phyloP scores from a whole-genome alignment of 805 yeast species.

The Hanseniaspora vineae region DNA sequence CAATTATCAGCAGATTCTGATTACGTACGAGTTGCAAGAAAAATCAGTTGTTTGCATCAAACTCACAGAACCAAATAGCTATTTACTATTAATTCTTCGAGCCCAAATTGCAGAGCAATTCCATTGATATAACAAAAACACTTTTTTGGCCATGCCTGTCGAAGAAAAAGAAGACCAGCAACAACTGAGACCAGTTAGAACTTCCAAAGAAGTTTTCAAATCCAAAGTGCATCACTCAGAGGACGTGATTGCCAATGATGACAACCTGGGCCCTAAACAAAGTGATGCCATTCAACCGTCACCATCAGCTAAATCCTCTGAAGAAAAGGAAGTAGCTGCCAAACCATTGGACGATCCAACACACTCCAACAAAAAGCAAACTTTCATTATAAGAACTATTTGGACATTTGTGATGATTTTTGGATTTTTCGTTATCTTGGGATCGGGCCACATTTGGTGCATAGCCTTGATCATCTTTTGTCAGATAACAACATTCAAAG shows the following conservation, averaged over 20 bases:
- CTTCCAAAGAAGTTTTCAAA: constrained; percentile 3
- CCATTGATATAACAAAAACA: not conserved
- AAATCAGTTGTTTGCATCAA: too few relatives aligned
- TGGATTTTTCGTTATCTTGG: constrained; percentile 53
- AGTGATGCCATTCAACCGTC: not conserved
- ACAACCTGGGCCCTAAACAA: not conserved
- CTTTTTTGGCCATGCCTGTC: not conserved
- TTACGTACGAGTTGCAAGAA: too few relatives aligned
- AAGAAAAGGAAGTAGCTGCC: constrained; percentile 4
- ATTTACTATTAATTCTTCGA: too few relatives aligned
- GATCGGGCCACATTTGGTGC: constrained; percentile 77
- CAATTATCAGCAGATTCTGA: too few relatives aligned
- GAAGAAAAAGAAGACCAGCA: not conserved
- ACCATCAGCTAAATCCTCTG: not conserved
- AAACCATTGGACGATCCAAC: constrained; percentile 4
- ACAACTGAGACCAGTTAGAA: constrained; percentile 2
- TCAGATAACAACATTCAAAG: constrained; percentile 79
- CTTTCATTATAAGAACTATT: constrained; percentile 73
- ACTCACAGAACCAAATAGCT: too few relatives aligned
- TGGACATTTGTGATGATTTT: constrained; percentile 91
- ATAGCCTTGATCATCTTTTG: constrained; percentile 57
- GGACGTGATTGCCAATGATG: not conserved
- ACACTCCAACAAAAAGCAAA: constrained; percentile 28
- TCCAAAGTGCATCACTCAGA: not conserved
- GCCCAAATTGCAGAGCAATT: not conserved